These are phyloP conservation scores for Senna tora DNA, from an alignment of 306 rosid species.

Conservation along the genomic window DNA sequence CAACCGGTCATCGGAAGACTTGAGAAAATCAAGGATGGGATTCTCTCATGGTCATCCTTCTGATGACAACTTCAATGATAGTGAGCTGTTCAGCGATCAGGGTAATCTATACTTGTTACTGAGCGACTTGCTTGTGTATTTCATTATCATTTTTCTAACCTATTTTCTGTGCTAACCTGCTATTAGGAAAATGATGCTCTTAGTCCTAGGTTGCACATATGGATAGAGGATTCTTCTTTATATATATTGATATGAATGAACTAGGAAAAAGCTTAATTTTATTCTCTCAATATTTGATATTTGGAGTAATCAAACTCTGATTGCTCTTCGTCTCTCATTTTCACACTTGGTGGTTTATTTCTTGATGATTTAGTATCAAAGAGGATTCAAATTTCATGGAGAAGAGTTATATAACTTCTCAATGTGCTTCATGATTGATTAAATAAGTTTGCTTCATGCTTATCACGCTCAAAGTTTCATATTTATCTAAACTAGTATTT, in stretches of 20 bases:
- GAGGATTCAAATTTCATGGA: not conserved
- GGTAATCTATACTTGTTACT: slow-evolving; percentile 53
- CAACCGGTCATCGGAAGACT: slow-evolving; percentile 85
- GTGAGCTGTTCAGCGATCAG: slow-evolving; percentile 76
- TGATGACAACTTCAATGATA: slow-evolving; percentile 86
- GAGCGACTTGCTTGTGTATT: not conserved
- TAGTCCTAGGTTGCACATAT: slow-evolving; percentile 11
- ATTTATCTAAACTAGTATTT: not conserved
- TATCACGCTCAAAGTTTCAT: not conserved
- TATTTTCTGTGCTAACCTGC: slow-evolving; percentile 20
- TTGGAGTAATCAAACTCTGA: not conserved
- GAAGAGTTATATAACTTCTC: not conserved
- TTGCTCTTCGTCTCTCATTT: not conserved
- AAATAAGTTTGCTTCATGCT: not conserved
- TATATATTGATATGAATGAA: slow-evolving; percentile 16
- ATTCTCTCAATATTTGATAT: slow-evolving; percentile 7
- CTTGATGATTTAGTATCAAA: slow-evolving; percentile 3
- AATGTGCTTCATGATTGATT: not conserved
- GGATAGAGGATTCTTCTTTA: slow-evolving; percentile 4
- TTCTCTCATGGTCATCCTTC: slow-evolving; percentile 78
- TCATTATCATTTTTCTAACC: not conserved
- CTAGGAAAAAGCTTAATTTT: slow-evolving; percentile 1
- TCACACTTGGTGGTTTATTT: not conserved
- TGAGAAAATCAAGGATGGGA: slow-evolving; percentile 98
- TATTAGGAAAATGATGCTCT: slow-evolving; percentile 18